phyloP scores from a whole-genome alignment of 164 flowering plant species.

The Umbellularia californica region DNA sequence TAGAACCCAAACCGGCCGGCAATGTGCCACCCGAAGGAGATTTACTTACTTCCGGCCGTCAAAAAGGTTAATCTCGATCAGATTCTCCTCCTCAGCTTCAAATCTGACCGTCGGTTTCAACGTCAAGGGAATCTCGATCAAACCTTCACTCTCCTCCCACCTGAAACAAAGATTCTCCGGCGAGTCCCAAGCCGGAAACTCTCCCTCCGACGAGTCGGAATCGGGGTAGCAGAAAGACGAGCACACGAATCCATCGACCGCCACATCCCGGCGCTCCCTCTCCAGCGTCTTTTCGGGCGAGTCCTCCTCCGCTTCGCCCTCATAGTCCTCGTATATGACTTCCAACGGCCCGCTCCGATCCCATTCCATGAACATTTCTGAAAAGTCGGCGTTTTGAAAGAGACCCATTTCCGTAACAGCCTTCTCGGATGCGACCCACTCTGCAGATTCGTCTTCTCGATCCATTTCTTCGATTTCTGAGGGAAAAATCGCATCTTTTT shows the following conservation, averaged over 20 bases:
- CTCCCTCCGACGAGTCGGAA: neutral
- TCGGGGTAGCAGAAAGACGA: neutral
- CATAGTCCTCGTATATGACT: slow-evolving; percentile 72
- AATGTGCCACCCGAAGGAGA: neutral
- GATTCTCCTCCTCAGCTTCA: slow-evolving; percentile 7
- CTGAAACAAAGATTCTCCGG: slow-evolving; percentile 10
- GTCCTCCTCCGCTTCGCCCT: slow-evolving; percentile 31
- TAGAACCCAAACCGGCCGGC: neutral
- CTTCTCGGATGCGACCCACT: neutral
- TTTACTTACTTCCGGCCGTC: neutral
- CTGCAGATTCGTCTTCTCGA: neutral
- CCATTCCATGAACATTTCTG: slow-evolving; percentile 51
- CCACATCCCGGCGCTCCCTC: neutral
- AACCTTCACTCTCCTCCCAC: slow-evolving; percentile 12
- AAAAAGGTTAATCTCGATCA: slow-evolving; percentile 9
- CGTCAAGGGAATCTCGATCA: slow-evolving; percentile 13
- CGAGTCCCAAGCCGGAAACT: slow-evolving; percentile 2
- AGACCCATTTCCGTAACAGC: slow-evolving; percentile 8
- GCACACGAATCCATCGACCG: neutral
- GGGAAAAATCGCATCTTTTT: neutral
- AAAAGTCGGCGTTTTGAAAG: slow-evolving; percentile 14
- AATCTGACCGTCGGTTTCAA: neutral
- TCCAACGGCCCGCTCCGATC: slow-evolving; percentile 73
- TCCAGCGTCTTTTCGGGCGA: neutral
- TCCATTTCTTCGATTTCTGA: neutral